Evolutionary conservation across 768 basidiomycete genomes (phyloP).

Genomic region (Podaxis mareebaensis): DNA sequence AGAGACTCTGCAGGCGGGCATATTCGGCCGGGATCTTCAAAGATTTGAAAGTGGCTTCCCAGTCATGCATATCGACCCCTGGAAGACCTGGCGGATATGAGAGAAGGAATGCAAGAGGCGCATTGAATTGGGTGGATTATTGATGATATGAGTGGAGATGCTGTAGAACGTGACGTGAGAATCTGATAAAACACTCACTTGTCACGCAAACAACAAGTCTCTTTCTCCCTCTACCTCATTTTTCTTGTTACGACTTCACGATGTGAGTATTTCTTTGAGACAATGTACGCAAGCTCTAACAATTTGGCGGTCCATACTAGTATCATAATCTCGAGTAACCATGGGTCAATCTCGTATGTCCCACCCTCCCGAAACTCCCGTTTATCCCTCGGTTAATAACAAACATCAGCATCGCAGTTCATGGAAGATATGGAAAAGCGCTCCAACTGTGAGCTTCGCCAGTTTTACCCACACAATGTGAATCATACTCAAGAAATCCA

Average conservation of each 20-base stretch:
- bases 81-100: background rate
- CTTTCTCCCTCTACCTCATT: background rate
- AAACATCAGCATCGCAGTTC: constrained; percentile 76
- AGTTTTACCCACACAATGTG: background rate
- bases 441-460: constrained; percentile 86
- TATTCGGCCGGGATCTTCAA: constrained; percentile 8
- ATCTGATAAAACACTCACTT: constrained; percentile 12
- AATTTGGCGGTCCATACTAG: background rate
- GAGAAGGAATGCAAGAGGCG: background rate
- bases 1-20: background rate
- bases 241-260: background rate
- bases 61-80: background rate
- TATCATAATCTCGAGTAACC: background rate
- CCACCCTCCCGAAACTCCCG: background rate
- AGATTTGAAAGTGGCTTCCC: background rate
- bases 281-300: background rate
- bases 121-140: background rate
- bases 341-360: constrained; percentile 17
- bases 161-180: constrained; percentile 10
- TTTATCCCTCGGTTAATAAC: background rate
- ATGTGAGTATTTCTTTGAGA: background rate
- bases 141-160: background rate
- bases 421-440: constrained; percentile 98
- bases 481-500: constrained; percentile 17
- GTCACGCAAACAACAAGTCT: background rate